These are phyloP conservation scores for Crithidia expoeki DNA, from an alignment of 208 protist species.

Conservation along the genomic window DNA sequence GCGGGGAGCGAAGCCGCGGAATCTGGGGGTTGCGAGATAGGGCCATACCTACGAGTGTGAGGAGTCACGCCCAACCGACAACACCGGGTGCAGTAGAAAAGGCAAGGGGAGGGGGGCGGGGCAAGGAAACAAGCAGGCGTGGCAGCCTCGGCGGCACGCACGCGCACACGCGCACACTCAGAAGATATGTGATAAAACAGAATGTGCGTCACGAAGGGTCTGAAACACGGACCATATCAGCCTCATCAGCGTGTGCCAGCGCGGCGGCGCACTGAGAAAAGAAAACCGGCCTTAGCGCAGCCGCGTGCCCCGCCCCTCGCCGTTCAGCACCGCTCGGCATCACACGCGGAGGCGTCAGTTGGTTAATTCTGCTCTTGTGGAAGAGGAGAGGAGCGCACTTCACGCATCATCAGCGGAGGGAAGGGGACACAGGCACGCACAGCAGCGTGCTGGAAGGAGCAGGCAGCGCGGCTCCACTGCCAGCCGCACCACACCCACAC, in stretches of 20 bases:
- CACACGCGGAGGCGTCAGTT: conserved; percentile 32
- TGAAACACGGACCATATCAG: conserved; percentile 88
- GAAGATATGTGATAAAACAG: conserved; percentile 59
- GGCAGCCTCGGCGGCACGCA: not conserved
- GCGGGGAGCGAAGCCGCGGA: not conserved
- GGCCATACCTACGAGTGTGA: conserved; percentile 16
- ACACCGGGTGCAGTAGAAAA: conserved; percentile 16
- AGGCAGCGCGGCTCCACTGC: no score
- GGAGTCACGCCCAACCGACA: conserved; percentile 48
- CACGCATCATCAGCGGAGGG: conserved; percentile 47
- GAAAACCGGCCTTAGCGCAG: not conserved
- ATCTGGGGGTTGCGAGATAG: conserved; percentile 54
- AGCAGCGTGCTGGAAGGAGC: no score
- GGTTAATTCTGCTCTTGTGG: conserved; percentile 59
- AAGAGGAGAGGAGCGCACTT: conserved; percentile 50
- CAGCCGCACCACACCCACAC: not conserved
- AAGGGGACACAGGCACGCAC: not conserved
- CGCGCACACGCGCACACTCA: conserved; percentile 30
- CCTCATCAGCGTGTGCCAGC: conserved; percentile 48
- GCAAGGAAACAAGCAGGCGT: not conserved
- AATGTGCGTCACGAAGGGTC: conserved; percentile 66
- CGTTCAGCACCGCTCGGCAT: conserved; percentile 41
- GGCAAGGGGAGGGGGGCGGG: not conserved
- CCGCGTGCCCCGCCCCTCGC: not conserved
- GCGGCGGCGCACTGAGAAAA: not conserved